Conservation (phyloP, 805 yeast species). For the Candida insectalens region DNA sequence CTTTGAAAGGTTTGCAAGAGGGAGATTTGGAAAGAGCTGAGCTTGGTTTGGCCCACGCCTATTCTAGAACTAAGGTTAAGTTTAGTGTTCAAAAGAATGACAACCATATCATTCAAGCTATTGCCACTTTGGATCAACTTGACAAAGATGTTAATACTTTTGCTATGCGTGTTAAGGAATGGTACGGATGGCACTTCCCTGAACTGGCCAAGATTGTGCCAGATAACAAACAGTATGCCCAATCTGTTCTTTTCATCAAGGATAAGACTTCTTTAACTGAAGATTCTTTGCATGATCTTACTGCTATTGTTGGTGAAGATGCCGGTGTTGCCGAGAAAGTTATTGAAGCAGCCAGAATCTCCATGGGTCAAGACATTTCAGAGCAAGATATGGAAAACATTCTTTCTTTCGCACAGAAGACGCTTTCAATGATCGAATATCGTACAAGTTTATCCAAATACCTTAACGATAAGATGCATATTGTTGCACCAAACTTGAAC, state of each 20-base stretch:
- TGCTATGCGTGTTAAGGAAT: slow-evolving; percentile 94
- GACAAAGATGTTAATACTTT: slow-evolving; percentile 97
- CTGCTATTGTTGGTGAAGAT: slow-evolving; percentile 84
- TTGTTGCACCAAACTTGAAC: slow-evolving; percentile 94
- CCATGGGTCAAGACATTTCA: slow-evolving; percentile 98
- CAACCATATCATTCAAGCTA: slow-evolving; percentile 98
- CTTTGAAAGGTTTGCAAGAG: slow-evolving; percentile 82
- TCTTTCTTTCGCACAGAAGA: slow-evolving; percentile 85
- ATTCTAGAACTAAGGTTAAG: slow-evolving; percentile 98
- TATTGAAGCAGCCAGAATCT: slow-evolving; percentile 89
- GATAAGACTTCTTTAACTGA: slow-evolving; percentile 80
- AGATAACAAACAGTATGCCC: slow-evolving; percentile 82
- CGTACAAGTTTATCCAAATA: slow-evolving; percentile 76
- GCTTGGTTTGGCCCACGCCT: slow-evolving; percentile 97
- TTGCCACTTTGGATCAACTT: slow-evolving; percentile 92
- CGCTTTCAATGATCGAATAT: slow-evolving; percentile 85
- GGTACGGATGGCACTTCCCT: slow-evolving; percentile 99
- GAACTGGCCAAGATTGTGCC: slow-evolving; percentile 87
- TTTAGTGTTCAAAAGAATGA: slow-evolving; percentile 97
- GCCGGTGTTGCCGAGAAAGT: slow-evolving; percentile 86
- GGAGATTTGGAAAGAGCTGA: slow-evolving; percentile 98
- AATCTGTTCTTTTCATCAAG: slow-evolving; percentile 68
- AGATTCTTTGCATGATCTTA: slow-evolving; percentile 80
- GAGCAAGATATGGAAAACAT: slow-evolving; percentile 92
- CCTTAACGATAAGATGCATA: slow-evolving; percentile 91